Conservation (phyloP, 352 stramenopile species). For the Phytopythium sindhum region DNA sequence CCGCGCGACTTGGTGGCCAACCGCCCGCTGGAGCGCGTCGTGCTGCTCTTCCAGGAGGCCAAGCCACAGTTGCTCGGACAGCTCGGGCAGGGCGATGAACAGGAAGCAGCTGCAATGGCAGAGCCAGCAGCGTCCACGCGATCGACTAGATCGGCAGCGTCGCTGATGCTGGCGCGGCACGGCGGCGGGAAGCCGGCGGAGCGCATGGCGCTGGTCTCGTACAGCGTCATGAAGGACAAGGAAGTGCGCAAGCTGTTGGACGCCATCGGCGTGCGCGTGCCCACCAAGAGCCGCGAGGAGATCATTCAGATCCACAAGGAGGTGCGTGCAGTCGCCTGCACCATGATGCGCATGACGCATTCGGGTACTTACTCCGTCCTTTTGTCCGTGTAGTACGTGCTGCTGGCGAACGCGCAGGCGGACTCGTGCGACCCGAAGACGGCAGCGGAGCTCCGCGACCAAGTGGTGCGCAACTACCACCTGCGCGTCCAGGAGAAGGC, state of each 20-base stretch:
- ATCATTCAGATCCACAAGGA: conserved; percentile 90
- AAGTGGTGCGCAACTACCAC: conserved; percentile 71
- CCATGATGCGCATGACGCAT: not conserved
- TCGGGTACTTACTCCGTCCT: not conserved
- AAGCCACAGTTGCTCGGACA: conserved; percentile 63
- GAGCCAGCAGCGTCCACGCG: conserved; percentile 5
- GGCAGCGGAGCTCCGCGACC: conserved; percentile 46
- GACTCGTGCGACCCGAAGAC: conserved; percentile 80
- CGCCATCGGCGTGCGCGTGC: conserved; percentile 51
- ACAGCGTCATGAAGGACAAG: conserved; percentile 86
- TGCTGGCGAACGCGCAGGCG: conserved; percentile 75
- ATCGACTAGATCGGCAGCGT: conserved; percentile 8
- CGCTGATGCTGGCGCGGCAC: conserved; percentile 6
- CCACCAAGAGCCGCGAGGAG: conserved; percentile 71
- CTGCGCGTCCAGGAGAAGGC: conserved; percentile 62
- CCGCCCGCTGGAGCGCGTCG: conserved; percentile 69
- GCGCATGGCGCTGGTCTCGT: conserved; percentile 73
- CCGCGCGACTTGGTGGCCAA: conserved; percentile 64
- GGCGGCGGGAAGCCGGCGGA: conserved; percentile 33
- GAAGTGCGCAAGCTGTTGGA: conserved; percentile 75
- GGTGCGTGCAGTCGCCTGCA: conserved; percentile 33
- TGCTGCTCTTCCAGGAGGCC: conserved; percentile 58
- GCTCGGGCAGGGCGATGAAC: conserved; percentile 14
- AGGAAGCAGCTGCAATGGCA: conserved; percentile 1
- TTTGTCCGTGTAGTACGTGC: conserved; percentile 46